Evolutionary conservation across 106 monocot genomes (phyloP), one percentile per base, ranked within the genome.

Genomic region (Platanthera zijinensis): DNA sequence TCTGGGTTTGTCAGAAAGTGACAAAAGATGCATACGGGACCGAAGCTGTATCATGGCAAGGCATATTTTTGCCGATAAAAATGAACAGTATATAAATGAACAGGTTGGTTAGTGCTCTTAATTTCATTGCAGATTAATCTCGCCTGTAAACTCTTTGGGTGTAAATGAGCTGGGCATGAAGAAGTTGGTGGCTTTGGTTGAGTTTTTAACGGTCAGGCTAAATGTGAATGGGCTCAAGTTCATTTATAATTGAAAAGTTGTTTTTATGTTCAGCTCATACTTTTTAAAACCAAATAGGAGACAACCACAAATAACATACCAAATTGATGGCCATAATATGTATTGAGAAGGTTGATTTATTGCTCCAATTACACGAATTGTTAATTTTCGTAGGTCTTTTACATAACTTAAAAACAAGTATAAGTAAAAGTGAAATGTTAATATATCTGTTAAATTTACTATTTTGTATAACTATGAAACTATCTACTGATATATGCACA

Each of bases 1-100:
- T 67, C 83, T 97, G 75, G 97, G 97, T 48, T 88, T 97, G 76
- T 97, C 97, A 70, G 87, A 97, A 85, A 84, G 85, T 69, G 97
- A 97, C 78, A 97, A 97, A 78, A 91, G 89, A 76, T 94, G 97
- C 71, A 97, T 97, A 83, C 89, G 94, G 79, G 97, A 97, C 77
- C 90, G 97, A 51, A 94, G 87, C 79, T 94, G 87, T 78, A 97
- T 97, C 76, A 91, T 97, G 93, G 94, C 94, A 76, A 83, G 94
- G 46, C 97, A 97, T 79, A 92, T 97, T 73, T 97, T 89, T 80
- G 97, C 91, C 64, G 97, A 97, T 83, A 89, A 92, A 82, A 86
- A 72, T 81, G 94, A 97, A 88, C 94, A 97, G 5, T 97, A 89
- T 74, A 97, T 97, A 46, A 84, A 84, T 85, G 84, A 85, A 59